Conservation (phyloP, 2,329 filamentous ascomycete species). For the Thielaviopsis euricoi region DNA sequence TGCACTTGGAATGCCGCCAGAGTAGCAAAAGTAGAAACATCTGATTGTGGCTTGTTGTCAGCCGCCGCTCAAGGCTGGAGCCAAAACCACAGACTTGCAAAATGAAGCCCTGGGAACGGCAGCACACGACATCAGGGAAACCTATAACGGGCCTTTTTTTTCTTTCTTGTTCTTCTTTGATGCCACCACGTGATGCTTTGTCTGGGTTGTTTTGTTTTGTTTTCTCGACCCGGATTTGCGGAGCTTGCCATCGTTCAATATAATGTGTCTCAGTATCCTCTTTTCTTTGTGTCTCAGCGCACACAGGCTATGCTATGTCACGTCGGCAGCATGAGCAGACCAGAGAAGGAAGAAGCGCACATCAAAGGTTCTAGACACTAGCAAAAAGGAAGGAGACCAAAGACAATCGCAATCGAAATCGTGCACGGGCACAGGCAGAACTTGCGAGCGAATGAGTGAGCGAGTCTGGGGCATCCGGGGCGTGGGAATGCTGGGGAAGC, state of each 20-base stretch:
- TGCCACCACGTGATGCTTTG: background rate
- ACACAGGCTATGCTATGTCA: too few relatives aligned
- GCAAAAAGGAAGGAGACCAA: background rate
- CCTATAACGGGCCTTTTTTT: background rate
- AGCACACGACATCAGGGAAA: background rate
- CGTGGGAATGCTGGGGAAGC: background rate
- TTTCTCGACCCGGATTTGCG: background rate
- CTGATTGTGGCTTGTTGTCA: too few relatives aligned
- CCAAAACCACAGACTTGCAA: background rate
- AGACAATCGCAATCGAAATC: background rate
- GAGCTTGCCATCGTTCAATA: background rate
- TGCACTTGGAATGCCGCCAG: too few relatives aligned
- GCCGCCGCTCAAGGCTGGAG: background rate
- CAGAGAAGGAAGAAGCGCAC: too few relatives aligned
- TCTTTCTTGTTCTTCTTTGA: background rate
- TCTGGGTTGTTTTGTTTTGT: background rate
- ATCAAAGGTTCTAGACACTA: too few relatives aligned
- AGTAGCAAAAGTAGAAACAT: too few relatives aligned
- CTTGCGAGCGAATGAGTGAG: too few relatives aligned
- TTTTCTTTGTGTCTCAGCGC: too few relatives aligned
- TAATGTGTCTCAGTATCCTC: too few relatives aligned
- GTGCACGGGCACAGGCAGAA: too few relatives aligned
- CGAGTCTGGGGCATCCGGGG: background rate
- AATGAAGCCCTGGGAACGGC: background rate
- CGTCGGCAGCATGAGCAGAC: too few relatives aligned